Base-by-base conservation (phyloP, 2,329 filamentous ascomycete genomes). In the Sporothrix phasma region DNA sequence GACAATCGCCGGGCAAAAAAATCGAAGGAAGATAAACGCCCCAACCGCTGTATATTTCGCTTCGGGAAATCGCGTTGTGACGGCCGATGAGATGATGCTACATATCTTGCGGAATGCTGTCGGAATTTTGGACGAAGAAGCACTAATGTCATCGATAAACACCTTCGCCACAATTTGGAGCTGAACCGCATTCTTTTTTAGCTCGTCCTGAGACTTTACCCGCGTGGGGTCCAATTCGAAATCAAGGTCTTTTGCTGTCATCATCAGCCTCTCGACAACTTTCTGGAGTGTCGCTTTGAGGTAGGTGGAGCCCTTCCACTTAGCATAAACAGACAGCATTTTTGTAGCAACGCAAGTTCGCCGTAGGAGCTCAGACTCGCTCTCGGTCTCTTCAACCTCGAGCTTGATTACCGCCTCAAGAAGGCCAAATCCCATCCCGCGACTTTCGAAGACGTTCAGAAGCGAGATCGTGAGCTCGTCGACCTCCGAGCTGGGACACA, bases 21-120 rank as follows among this genome's bases (percentile, higher is more conserved):
- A 89, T 8, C 86, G 81, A 26, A 89, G 78, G 70, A 89, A 89
- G 64, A 89, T 84, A 70, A 89, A 89, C 0, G 86, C 85, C 0
- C 86, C 86, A 15, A 89, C 86, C 3, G 86, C 86, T 0, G 86
- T 89, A 70, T 88, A 89, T 72, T 88, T 89, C 5, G 86, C 85
- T 65, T 88, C 86, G 0, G 83, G 84, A 69, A 88, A 89, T 37
- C 83, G 80, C 31, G 78, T 78, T 70, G 84, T 80, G 1, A 88
- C 86, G n/a, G 84, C 80, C 17, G 80, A 76, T 13, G 83, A 85
- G 68, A 88, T 88, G 65, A 88, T 88, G 69, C 78, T 84, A 72
- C 86, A 89, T 46, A 89, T 88, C 69, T 81, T 86, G 64, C 84
- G 79, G 71, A 89, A 88, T 7, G 84, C 81, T 4, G 81, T 71